These are phyloP conservation scores for Pestalotiopsis sp. DNA, from an alignment of 2,329 filamentous ascomycete species.

Conservation along the genomic window DNA sequence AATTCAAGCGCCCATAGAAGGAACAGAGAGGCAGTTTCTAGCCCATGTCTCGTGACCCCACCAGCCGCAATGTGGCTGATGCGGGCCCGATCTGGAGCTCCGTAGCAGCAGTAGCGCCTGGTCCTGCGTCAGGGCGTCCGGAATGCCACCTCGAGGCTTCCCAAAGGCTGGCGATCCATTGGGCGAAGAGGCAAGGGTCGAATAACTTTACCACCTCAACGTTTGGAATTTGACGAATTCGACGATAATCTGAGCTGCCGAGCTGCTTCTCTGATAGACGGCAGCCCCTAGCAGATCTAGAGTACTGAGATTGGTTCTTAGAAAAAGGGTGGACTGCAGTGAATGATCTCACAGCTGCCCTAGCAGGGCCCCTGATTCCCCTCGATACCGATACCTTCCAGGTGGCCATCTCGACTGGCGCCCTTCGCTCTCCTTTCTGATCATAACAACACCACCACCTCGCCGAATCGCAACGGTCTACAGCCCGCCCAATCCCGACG, in stretches of 20 bases:
- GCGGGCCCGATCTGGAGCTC: not conserved
- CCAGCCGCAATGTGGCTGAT: constrained; percentile 15
- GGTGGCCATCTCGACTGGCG: constrained; percentile 11
- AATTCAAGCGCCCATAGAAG: not conserved
- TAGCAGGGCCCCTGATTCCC: constrained; percentile 25
- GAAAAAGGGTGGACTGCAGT: constrained; percentile 10
- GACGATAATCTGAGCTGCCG: not conserved
- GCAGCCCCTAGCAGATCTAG: not conserved
- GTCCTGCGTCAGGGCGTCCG: not conserved
- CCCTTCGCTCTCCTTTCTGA: not conserved
- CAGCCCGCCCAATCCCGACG: constrained; percentile 29
- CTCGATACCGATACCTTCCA: constrained; percentile 14
- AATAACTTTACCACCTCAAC: not conserved
- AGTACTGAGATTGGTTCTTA: not conserved
- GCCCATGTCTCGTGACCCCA: constrained; percentile 8
- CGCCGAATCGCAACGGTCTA: constrained; percentile 14
- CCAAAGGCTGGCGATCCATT: constrained; percentile 3
- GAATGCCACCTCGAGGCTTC: constrained; percentile 13
- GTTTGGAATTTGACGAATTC: not conserved
- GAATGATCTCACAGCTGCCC: constrained; percentile 28
- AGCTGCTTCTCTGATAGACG: not conserved
- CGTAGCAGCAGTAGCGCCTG: not conserved
- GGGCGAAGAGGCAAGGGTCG: constrained; percentile 13
- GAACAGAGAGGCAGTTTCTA: not conserved
- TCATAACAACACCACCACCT: constrained; percentile 27